Evolutionary conservation across 768 basidiomycete species (phyloP).

Genomic region (Cystoderma amianthinum): DNA sequence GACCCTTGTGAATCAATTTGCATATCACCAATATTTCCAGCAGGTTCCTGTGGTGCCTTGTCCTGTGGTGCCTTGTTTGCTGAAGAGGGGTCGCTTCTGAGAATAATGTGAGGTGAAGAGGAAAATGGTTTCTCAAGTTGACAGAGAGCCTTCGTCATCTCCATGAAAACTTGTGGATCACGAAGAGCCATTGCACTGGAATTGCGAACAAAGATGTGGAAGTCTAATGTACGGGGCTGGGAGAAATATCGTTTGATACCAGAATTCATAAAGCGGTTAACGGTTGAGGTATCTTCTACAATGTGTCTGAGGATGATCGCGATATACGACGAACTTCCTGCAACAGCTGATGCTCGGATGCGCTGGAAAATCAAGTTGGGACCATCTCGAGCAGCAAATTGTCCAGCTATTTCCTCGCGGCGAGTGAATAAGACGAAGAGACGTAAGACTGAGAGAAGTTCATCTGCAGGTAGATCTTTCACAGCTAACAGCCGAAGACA

Average conservation of each 20-base stretch:
- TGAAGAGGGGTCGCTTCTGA: conserved; percentile 40
- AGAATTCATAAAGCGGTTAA: conserved; percentile 73
- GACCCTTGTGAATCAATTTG: conserved; percentile 37
- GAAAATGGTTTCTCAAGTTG: conserved; percentile 64
- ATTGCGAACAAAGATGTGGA: conserved; percentile 65
- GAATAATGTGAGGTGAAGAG: conserved; percentile 46
- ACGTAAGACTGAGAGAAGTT: conserved; percentile 75
- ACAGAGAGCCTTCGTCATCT: conserved; percentile 65
- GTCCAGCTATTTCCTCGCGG: conserved; percentile 53
- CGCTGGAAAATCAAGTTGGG: conserved; percentile 58
- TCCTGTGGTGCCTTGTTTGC: conserved; percentile 13
- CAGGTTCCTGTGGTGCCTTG: conserved; percentile 11
- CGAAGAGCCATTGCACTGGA: conserved; percentile 78
- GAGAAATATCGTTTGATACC: conserved; percentile 79
- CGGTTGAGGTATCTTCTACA: conserved; percentile 64
- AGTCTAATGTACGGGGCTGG: conserved; percentile 68
- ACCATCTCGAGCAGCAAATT: conserved; percentile 66
- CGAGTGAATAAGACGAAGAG: conserved; percentile 82
- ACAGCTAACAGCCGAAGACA: conserved; percentile 65
- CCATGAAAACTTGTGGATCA: conserved; percentile 70
- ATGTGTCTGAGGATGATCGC: conserved; percentile 88
- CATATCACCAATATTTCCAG: conserved; percentile 40
- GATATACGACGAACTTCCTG: conserved; percentile 75
- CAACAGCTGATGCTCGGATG: conserved; percentile 51
- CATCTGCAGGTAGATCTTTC: conserved; percentile 65